Evolutionary conservation across 2,329 filamentous ascomycete species (phyloP).

Genomic region (Aspergillus sp.): DNA sequence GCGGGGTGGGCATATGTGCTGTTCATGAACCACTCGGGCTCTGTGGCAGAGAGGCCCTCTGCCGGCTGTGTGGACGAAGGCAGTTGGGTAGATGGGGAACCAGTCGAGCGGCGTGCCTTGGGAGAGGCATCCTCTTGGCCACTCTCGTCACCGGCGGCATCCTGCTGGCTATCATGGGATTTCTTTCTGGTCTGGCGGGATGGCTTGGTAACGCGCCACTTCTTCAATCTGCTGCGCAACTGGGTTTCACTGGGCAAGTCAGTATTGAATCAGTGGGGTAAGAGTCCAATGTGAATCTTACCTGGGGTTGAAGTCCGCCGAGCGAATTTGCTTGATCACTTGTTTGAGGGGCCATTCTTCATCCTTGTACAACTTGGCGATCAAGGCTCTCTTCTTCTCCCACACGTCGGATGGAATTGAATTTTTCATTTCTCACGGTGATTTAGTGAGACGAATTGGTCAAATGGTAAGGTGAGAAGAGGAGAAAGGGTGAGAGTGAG

Average conservation of each 20-base stretch:
- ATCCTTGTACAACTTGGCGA: conserved; percentile 38
- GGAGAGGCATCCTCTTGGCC: conserved; percentile 13
- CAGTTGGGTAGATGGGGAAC: conserved; percentile 9
- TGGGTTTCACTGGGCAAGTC: conserved; percentile 37
- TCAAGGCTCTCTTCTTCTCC: conserved; percentile 40
- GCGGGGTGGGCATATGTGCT: conserved; percentile 5
- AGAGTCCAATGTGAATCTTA: conserved; percentile 15
- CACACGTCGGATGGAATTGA: conserved; percentile 40
- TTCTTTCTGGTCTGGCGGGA: conserved; percentile 40
- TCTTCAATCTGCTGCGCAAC: conserved; percentile 39
- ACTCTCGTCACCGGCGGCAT: conserved; percentile 16
- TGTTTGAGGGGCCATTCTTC: conserved; percentile 43
- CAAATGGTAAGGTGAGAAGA: neutral
- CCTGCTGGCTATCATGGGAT: conserved; percentile 15
- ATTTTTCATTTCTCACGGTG: conserved; percentile 31
- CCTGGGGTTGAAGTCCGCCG: conserved; percentile 40
- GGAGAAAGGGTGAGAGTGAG: conserved; percentile 6
- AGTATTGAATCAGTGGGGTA: neutral
- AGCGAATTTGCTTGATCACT: conserved; percentile 41
- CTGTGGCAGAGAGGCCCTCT: conserved; percentile 2
- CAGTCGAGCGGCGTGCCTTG: conserved; percentile 5
- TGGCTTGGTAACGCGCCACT: conserved; percentile 43
- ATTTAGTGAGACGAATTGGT: neutral
- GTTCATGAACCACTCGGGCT: conserved; percentile 14
- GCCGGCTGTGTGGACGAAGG: conserved; percentile 1